Conservation (phyloP, 2,329 filamentous ascomycete genomes). For the Calonectria leucothoes region DNA sequence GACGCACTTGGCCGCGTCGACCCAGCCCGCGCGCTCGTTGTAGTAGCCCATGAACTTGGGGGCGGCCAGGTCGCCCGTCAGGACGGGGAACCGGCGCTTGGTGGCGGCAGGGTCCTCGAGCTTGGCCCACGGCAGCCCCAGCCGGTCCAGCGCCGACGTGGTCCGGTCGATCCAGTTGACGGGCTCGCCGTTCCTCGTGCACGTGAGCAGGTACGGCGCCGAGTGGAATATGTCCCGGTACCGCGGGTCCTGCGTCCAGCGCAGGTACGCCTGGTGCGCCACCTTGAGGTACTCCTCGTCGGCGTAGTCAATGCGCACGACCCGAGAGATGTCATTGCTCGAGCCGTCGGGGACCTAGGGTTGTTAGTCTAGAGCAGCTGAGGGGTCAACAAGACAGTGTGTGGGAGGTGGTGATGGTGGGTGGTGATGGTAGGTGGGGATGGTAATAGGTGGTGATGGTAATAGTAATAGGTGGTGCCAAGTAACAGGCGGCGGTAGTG, state of each 20-base stretch:
- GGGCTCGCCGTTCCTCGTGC: background rate
- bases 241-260: slow-evolving; percentile 14
- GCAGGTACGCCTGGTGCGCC: slow-evolving; percentile 47
- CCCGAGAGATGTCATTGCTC: slow-evolving; percentile 50
- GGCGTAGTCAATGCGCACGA: slow-evolving; percentile 68
- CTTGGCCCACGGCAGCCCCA: background rate
- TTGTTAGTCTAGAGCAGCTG: too few relatives aligned
- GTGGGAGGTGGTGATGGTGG: too few relatives aligned
- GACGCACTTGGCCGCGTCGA: background rate
- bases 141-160: background rate
- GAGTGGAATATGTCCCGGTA: background rate
- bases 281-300: slow-evolving; percentile 70
- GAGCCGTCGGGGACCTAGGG: slow-evolving; percentile 47
- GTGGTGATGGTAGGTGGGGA: too few relatives aligned
- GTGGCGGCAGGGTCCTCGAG: background rate
- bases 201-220: background rate
- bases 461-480: too few relatives aligned
- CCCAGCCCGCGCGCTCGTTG: slow-evolving; percentile 6
- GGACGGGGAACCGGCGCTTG: background rate
- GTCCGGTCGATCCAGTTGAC: background rate
- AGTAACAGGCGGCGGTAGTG: background rate
- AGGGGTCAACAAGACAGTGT: too few relatives aligned
- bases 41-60: slow-evolving; percentile 28
- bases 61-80: background rate
- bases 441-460: too few relatives aligned